Conservation (phyloP, 371 early-diverging fungal genomes). For the Nosema granulosis region DNA sequence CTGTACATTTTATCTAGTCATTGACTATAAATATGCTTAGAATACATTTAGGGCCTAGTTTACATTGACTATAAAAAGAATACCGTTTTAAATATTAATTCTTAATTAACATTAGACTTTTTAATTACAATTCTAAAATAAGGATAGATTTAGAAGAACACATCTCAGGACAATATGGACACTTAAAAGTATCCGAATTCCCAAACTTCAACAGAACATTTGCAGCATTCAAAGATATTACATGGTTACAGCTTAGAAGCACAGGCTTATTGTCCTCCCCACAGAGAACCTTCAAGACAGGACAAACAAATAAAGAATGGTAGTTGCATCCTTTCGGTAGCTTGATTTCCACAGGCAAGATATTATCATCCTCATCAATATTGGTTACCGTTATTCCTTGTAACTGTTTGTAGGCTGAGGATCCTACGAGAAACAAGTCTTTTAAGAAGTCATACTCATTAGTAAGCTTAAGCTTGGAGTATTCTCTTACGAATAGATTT, state of each 20-base stretch:
- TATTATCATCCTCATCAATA: constrained; percentile 24
- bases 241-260: constrained; percentile 93
- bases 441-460: not conserved
- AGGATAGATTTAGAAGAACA: constrained; percentile 64
- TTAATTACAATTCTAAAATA: not conserved
- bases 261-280: constrained; percentile 84
- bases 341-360: constrained; percentile 38
- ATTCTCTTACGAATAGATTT: constrained; percentile 3
- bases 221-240: constrained; percentile 80
- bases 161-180: constrained; percentile 86
- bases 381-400: not conserved
- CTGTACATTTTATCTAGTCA: no score
- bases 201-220: constrained; percentile 72
- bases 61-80: no score
- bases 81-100: no score
- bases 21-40: no score
- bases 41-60: no score
- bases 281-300: constrained; percentile 81
- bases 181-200: constrained; percentile 70
- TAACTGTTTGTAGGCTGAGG: constrained; percentile 14
- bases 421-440: constrained; percentile 17
- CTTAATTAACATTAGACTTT: not conserved
- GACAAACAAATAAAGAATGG: constrained; percentile 91
- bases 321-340: constrained; percentile 21
- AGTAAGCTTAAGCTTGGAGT: not conserved